Evolutionary conservation across 208 protist species (phyloP).

Genomic region (Leishmania braziliensis): DNA sequence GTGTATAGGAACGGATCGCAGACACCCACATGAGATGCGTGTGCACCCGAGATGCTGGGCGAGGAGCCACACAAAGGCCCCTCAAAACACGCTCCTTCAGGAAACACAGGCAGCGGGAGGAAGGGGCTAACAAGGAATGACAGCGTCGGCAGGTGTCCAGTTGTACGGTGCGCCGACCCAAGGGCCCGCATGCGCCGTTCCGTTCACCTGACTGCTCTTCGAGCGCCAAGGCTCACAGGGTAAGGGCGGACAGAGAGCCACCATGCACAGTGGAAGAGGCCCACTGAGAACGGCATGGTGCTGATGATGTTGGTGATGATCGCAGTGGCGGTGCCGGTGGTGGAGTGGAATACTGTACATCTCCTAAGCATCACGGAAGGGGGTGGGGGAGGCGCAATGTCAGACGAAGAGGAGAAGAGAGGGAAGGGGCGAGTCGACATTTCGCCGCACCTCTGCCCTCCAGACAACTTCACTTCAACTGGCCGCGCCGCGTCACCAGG

Average conservation of each 20-base stretch:
- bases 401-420: not conserved
- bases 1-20: constrained; percentile 5
- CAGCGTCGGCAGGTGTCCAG: not conserved
- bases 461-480: constrained; percentile 24
- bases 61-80: not conserved
- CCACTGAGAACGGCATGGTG: not conserved
- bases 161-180: not conserved
- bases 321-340: not conserved
- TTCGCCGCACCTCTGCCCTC: not conserved
- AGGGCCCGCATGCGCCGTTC: not conserved
- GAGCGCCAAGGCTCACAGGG: not conserved
- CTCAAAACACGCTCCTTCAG: too few species aligned
- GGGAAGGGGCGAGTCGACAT: not conserved
- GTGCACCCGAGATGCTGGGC: not conserved
- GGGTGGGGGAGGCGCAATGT: not conserved
- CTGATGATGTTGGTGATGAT: not conserved
- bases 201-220: not conserved
- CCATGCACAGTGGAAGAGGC: not conserved
- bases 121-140: not conserved
- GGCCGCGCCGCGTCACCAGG: constrained; percentile 54
- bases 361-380: not conserved
- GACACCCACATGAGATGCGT: not conserved
- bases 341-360: constrained; percentile 6
- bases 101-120: not conserved
- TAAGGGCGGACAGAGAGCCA: not conserved